A percentile compares a stretch with the other conserved stretches of the same genome.
Evolutionary conservation across 345 rosid genomes (phyloP).

Genomic region (Hibiscus syriacus): DNA sequence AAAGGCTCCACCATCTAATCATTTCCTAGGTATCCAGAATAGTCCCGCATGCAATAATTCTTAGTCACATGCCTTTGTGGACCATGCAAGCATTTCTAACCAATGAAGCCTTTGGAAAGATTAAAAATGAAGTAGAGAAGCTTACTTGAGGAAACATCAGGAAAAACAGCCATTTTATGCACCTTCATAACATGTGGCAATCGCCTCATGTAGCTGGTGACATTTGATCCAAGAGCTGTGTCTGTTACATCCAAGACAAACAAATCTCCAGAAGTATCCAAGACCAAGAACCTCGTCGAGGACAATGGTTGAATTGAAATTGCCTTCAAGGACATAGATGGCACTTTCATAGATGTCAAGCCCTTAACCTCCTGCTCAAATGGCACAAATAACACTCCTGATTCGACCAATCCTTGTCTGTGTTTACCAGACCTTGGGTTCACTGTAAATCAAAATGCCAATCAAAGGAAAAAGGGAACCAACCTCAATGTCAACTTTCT

Average conservation of each 20-base stretch:
- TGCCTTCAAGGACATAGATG: constrained; percentile 32
- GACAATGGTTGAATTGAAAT: constrained; percentile 54
- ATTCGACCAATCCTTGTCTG: constrained; percentile 38
- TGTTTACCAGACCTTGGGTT: constrained; percentile 42
- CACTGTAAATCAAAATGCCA: constrained; percentile 34
- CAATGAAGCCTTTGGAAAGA: constrained; percentile 6
- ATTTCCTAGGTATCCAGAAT: not conserved
- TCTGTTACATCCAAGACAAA: constrained; percentile 42
- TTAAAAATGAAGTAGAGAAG: constrained; percentile 7
- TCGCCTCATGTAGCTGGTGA: constrained; percentile 37
- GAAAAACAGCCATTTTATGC: constrained; percentile 58
- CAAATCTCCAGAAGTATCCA: constrained; percentile 56
- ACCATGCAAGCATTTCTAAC: not conserved
- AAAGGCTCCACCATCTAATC: not conserved
- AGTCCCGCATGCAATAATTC: not conserved
- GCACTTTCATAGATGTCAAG: constrained; percentile 20
- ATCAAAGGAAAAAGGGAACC: constrained; percentile 6
- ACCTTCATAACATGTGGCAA: constrained; percentile 51
- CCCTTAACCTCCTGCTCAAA: constrained; percentile 28
- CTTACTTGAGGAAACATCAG: constrained; percentile 60
- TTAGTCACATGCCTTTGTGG: not conserved
- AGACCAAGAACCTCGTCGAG: constrained; percentile 42
- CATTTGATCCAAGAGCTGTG: constrained; percentile 26
- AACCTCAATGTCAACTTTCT: not conserved
- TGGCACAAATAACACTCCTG: constrained; percentile 36